Conservation (phyloP, 352 stramenopile species). For the Thraustotheca clavata region DNA sequence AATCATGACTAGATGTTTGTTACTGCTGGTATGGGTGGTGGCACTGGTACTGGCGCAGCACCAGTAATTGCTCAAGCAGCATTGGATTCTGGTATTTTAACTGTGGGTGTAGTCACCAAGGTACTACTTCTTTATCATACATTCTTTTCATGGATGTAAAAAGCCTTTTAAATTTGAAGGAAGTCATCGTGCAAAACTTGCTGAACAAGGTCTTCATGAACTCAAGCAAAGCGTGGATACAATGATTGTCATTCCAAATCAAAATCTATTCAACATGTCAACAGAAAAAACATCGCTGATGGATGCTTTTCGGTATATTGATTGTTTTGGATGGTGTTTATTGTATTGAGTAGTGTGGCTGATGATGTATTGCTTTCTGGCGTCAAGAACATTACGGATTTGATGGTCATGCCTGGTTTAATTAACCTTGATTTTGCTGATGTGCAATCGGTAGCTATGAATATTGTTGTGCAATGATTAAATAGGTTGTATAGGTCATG, state of each 20-base stretch:
- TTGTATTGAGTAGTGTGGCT: conserved; percentile 38
- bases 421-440: conserved; percentile 86
- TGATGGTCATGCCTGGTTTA: conserved; percentile 83
- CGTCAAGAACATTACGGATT: conserved; percentile 83
- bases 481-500: conserved; percentile 45
- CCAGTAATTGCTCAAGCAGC: conserved; percentile 78
- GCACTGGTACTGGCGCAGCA: conserved; percentile 72
- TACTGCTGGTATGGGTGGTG: conserved; percentile 77
- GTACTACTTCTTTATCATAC: conserved; percentile 17
- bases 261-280: conserved; percentile 86
- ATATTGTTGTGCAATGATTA: neutral
- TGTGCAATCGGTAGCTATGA: conserved; percentile 54
- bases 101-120: conserved; percentile 82
- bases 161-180: conserved; percentile 81
- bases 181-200: conserved; percentile 71
- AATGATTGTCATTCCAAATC: conserved; percentile 84
- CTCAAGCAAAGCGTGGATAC: conserved; percentile 81
- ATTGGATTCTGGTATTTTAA: conserved; percentile 74
- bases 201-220: conserved; percentile 60
- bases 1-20: conserved; percentile 63
- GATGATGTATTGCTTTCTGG: conserved; percentile 80
- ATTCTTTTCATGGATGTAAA: neutral
- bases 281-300: conserved; percentile 80
- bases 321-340: no score
- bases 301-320: conserved; percentile 67